These are phyloP conservation scores for Chaetomium strumarium DNA, from an alignment of 2,329 filamentous ascomycete genomes.

Conservation along the genomic window DNA sequence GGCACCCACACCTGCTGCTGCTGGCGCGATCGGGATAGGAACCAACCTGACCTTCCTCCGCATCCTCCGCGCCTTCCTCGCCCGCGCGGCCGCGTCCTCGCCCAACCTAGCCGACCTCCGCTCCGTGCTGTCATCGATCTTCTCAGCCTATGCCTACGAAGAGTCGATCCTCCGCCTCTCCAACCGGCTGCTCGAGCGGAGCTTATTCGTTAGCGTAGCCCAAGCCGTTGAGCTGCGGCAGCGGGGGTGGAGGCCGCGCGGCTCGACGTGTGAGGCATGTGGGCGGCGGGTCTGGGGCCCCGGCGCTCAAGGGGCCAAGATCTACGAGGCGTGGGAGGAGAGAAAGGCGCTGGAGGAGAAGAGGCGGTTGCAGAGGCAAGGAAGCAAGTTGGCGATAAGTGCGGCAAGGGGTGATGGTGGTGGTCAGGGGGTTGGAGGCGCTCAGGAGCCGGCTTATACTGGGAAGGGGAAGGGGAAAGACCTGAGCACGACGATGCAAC, in stretches of 20 bases:
- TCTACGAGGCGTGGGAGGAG: slow-evolving; percentile 79
- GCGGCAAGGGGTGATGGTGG: slow-evolving; percentile 24
- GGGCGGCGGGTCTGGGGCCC: slow-evolving; percentile 81
- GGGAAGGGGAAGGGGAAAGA: slow-evolving; percentile 46
- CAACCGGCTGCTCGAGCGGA: slow-evolving; percentile 79
- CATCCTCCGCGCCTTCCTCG: slow-evolving; percentile 82
- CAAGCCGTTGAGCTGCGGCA: slow-evolving; percentile 69
- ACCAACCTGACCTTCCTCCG: slow-evolving; percentile 74
- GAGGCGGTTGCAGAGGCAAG: slow-evolving; percentile 27
- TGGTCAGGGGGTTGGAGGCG: too few species aligned
- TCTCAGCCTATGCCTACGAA: slow-evolving; percentile 93
- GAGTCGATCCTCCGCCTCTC: slow-evolving; percentile 81
- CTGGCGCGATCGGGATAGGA: slow-evolving; percentile 30
- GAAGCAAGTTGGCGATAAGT: slow-evolving; percentile 31
- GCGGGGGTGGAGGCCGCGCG: slow-evolving; percentile 81
- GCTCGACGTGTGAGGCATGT: slow-evolving; percentile 84
- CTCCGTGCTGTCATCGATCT: slow-evolving; percentile 79
- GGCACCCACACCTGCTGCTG: slow-evolving; percentile 48
- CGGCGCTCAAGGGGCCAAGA: slow-evolving; percentile 60
- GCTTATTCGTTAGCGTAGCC: slow-evolving; percentile 77
- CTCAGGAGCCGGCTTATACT: slow-evolving; percentile 17
- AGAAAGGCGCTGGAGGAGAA: slow-evolving; percentile 44
- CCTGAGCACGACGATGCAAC: slow-evolving; percentile 15
- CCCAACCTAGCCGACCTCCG: slow-evolving; percentile 84
- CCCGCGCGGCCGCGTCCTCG: slow-evolving; percentile 71